A percentile compares a stretch with the other conserved stretches of the same genome.
Evolutionary conservation across 305 asterid species (phyloP).

Genomic region (Stenogyne calaminthoides): DNA sequence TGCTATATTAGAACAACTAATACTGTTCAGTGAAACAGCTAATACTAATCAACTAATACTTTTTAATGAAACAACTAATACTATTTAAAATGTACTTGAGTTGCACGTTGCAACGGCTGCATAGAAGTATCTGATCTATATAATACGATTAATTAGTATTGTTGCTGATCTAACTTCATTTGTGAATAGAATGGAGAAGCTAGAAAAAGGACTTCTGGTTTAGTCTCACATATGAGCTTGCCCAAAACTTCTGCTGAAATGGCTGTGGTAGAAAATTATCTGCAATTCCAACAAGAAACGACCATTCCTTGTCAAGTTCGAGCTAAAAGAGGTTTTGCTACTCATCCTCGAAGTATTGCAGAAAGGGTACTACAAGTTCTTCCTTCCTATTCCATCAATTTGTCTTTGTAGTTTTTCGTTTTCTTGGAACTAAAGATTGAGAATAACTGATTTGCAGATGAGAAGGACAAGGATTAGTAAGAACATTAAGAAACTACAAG

Average conservation of each 20-base stretch:
- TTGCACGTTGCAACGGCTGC: too few species aligned
- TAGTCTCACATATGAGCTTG: conserved; percentile 82
- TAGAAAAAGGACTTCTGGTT: conserved; percentile 46
- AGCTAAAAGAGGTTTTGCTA: conserved; percentile 88
- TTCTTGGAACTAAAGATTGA: conserved; percentile 4
- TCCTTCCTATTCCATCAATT: background rate
- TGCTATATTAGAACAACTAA: background rate
- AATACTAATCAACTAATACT: too few species aligned
- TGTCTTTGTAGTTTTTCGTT: background rate
- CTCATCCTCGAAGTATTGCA: conserved; percentile 93
- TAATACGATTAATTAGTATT: background rate
- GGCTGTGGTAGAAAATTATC: conserved; percentile 59
- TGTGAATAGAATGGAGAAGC: conserved; percentile 54
- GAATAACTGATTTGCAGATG: conserved; percentile 40
- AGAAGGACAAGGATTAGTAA: conserved; percentile 81
- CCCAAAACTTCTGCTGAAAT: conserved; percentile 65
- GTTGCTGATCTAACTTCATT: conserved; percentile 17
- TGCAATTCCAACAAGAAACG: conserved; percentile 69
- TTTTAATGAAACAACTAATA: too few species aligned
- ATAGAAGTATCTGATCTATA: too few species aligned
- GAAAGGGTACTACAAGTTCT: conserved; percentile 75
- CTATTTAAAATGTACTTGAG: too few species aligned
- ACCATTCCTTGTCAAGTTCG: conserved; percentile 71
- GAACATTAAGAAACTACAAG: conserved; percentile 88
- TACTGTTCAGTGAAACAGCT: too few species aligned